Evolutionary conservation across 306 rosid genomes (phyloP).

Genomic region (Casuarina cunninghamiana): DNA sequence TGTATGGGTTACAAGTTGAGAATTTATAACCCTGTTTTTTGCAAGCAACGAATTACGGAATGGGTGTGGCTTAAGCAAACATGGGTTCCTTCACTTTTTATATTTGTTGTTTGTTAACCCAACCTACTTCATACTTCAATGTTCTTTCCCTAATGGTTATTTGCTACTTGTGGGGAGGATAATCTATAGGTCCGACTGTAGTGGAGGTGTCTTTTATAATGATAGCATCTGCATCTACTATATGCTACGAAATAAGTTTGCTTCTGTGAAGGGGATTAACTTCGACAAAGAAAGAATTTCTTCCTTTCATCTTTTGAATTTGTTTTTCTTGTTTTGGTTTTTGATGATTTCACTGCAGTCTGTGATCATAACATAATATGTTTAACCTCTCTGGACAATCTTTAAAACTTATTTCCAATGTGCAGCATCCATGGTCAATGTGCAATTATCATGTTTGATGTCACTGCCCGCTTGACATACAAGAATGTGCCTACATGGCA

Average conservation of each 20-base stretch:
- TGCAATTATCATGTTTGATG: conserved; percentile 81
- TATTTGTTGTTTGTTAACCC: not conserved
- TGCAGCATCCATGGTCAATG: conserved; percentile 83
- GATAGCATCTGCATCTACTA: not conserved
- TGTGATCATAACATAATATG: not conserved
- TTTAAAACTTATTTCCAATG: not conserved
- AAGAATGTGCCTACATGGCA: conserved; percentile 86
- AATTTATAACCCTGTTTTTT: no score
- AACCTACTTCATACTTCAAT: no score
- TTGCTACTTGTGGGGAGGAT: not conserved
- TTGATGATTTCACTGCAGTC: not conserved
- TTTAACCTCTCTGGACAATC: not conserved
- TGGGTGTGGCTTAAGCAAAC: not conserved
- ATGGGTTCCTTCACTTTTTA: not conserved
- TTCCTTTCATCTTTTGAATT: not conserved
- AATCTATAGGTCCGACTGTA: not conserved
- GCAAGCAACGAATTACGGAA: no score
- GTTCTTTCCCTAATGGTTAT: not conserved
- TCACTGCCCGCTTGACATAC: conserved; percentile 70
- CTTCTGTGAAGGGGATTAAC: no score
- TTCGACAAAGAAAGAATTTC: not conserved
- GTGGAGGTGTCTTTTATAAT: not conserved
- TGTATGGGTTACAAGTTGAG: no score
- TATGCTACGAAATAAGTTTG: not conserved
- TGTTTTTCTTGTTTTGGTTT: not conserved